A percentile compares a stretch with the other conserved stretches of the same genome.
These are phyloP conservation scores for Calamus simplicifolius DNA, from an alignment of 176 grass and related monocot genomes.

Conservation along the genomic window DNA sequence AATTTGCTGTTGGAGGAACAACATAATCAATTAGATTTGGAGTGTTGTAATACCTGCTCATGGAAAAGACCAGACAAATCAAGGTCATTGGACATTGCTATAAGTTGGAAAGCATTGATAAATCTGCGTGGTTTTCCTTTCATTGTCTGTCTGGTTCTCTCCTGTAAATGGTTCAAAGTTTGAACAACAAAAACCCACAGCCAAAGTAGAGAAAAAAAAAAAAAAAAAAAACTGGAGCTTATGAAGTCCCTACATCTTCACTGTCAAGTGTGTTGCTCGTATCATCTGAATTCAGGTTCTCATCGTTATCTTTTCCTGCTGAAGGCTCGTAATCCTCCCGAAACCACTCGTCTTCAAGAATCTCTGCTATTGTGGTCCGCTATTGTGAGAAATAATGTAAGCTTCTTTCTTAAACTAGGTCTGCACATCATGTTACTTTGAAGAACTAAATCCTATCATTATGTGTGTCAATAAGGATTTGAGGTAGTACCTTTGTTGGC, in stretches of 20 bases:
- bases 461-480: slow-evolving; percentile 3
- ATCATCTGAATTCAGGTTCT: slow-evolving; percentile 25
- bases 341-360: slow-evolving; percentile 60
- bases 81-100: slow-evolving; percentile 55
- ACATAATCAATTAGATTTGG: background rate
- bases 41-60: slow-evolving; percentile 28
- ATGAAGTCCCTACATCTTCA: background rate
- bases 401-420: slow-evolving; percentile 14
- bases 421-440: slow-evolving; percentile 1
- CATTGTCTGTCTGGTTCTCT: slow-evolving; percentile 12
- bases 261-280: slow-evolving; percentile 1
- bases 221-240: background rate
- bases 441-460: background rate
- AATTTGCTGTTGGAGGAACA: background rate
- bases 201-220: background rate
- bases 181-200: background rate
- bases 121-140: slow-evolving; percentile 20
- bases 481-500: slow-evolving; percentile 30
- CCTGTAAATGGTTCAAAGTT: background rate
- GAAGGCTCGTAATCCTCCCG: slow-evolving; percentile 30
- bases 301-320: slow-evolving; percentile 17
- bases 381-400: slow-evolving; percentile 20
- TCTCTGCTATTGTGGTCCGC: slow-evolving; percentile 51
- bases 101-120: slow-evolving; percentile 59
- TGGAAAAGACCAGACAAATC: slow-evolving; percentile 69